phyloP scores from a whole-genome alignment of 257 asterid genomes.

The Gentiana straminea region DNA sequence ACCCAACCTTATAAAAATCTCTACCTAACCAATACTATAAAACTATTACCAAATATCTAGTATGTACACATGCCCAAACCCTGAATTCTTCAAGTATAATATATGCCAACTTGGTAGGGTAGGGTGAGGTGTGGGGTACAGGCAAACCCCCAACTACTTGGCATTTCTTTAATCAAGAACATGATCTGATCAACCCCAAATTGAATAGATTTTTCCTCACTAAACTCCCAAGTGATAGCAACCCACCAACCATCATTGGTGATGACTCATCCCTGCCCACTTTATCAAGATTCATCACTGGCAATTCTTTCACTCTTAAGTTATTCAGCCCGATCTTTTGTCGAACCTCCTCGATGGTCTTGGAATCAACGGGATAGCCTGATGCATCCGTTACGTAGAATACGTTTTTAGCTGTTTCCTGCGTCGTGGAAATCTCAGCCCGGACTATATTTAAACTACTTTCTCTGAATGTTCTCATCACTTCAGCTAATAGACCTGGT shows the following conservation, averaged over 20 bases:
- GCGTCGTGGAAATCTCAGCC: constrained; percentile 72
- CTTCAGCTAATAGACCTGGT: constrained; percentile 75
- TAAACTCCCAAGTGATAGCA: constrained; percentile 25
- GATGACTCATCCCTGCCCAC: constrained; percentile 33
- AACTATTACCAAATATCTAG: constrained; percentile 12
- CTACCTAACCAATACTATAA: constrained; percentile 8
- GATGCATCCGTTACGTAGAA: constrained; percentile 75
- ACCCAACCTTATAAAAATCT: no score
- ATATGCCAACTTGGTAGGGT: constrained; percentile 3
- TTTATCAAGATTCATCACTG: constrained; percentile 37
- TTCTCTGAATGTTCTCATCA: constrained; percentile 83
- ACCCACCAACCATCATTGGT: constrained; percentile 42
- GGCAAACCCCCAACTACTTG: not conserved
- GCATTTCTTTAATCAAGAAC: constrained; percentile 7
- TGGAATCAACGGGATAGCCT: constrained; percentile 52
- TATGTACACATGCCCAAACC: constrained; percentile 17
- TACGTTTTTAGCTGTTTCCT: constrained; percentile 38
- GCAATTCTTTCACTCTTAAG: constrained; percentile 72
- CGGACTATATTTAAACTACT: constrained; percentile 72
- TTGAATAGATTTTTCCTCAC: constrained; percentile 74
- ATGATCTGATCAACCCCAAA: constrained; percentile 62
- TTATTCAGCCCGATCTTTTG: constrained; percentile 49
- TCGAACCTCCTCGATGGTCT: constrained; percentile 55
- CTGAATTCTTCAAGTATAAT: constrained; percentile 10
- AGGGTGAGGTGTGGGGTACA: no score